A percentile compares a stretch with the other conserved stretches of the same genome.
phyloP scores from a whole-genome alignment of 345 rosid species.

The Gossypium turneri region DNA sequence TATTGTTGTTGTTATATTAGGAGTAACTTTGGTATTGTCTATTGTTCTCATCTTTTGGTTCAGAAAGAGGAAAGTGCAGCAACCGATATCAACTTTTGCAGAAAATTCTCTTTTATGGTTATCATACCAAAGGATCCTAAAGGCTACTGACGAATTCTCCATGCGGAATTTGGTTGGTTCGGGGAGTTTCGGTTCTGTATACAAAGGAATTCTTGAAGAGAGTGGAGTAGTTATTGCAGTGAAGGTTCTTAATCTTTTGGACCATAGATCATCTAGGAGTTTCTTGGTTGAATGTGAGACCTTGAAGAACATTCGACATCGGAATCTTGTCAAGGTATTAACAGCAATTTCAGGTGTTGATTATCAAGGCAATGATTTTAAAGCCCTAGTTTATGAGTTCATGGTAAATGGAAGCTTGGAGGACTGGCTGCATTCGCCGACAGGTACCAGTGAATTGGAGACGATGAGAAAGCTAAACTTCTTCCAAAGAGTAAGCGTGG shows the following conservation, averaged over 20 bases:
- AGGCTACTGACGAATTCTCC: slow-evolving; percentile 26
- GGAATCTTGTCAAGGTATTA: slow-evolving; percentile 41
- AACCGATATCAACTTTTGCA: not conserved
- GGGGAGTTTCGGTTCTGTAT: slow-evolving; percentile 24
- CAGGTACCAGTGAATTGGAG: not conserved
- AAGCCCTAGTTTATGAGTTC: slow-evolving; percentile 15
- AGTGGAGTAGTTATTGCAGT: too few species aligned
- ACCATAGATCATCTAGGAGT: too few species aligned
- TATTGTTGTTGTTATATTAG: not conserved
- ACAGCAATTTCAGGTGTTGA: slow-evolving; percentile 15
- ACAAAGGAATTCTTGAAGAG: too few species aligned
- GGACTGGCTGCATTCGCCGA: slow-evolving; percentile 12
- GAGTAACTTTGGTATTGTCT: not conserved
- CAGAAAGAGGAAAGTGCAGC: not conserved
- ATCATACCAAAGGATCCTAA: slow-evolving; percentile 4
- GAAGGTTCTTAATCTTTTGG: too few species aligned
- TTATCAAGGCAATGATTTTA: slow-evolving; percentile 13
- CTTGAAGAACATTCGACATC: slow-evolving; percentile 28
- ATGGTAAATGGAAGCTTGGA: slow-evolving; percentile 19
- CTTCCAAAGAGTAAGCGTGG: not conserved
- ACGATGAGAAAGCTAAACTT: not conserved
- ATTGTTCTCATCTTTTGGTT: not conserved
- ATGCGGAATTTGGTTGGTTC: slow-evolving; percentile 21
- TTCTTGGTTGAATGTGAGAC: slow-evolving; percentile 48
- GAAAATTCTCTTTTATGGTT: not conserved